These are phyloP conservation scores for Trichosanthes truncata DNA, from an alignment of 306 rosid species.

Conservation along the genomic window DNA sequence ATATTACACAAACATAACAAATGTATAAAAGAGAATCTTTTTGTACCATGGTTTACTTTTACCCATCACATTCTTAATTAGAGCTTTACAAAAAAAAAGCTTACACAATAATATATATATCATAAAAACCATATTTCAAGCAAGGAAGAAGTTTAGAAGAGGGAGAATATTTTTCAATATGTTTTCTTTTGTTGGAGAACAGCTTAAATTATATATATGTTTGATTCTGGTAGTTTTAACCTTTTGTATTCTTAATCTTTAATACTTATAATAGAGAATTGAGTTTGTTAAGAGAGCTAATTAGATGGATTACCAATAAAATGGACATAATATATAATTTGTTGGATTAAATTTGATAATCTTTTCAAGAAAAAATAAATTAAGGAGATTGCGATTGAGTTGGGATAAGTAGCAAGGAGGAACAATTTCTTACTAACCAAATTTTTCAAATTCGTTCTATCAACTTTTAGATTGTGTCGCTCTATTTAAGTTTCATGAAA, in stretches of 20 bases:
- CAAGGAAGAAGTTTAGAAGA: background rate
- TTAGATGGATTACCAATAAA: no score
- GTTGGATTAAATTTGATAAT: no score
- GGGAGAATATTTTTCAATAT: background rate
- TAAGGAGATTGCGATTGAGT: no score
- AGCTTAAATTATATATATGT: background rate
- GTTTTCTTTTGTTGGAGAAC: background rate
- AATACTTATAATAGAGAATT: background rate
- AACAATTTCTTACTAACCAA: no score
- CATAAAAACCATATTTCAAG: background rate
- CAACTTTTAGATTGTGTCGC: no score
- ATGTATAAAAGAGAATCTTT: background rate
- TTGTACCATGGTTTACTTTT: background rate
- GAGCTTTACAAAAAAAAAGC: background rate
- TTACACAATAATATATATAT: background rate
- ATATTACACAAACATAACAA: no score
- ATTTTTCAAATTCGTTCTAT: no score
- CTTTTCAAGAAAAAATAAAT: no score
- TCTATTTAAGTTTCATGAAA: no score
- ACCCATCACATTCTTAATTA: background rate
- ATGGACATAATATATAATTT: no score
- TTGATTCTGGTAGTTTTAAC: background rate
- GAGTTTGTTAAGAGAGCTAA: no score
- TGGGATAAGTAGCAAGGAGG: no score
- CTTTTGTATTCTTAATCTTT: background rate